Evolutionary conservation across 2,329 filamentous ascomycete species (phyloP), one percentile per base, ranked within the genome.

Genomic region (Byssothecium circinans): DNA sequence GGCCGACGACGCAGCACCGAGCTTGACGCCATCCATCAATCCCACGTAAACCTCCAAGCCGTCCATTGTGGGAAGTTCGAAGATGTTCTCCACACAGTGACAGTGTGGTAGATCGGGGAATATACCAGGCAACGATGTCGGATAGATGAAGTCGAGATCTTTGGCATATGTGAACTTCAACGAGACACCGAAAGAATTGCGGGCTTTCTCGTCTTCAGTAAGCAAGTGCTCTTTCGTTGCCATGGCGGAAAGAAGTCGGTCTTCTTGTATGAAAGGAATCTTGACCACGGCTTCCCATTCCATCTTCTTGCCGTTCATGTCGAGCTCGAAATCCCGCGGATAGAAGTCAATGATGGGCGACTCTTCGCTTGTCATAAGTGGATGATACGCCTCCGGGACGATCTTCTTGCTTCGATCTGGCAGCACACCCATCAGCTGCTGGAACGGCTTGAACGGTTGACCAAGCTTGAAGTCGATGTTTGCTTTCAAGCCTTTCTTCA

Each of bases 251-350:
- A 99, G 78, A 2, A 99, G 77, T 20, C 94, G 84, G 61, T 87
- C 84, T 70, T 99, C 92, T 49, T 99, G 90, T 54, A 99, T 99
- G 73, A 99, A 99, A 0, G 94, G 94, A 64, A 99, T 99, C 73
- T 97, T 99, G 56, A 99, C 91, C 30, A 99, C 92, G 22, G 94
- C 94, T 69, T 99, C 94, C 94, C 94, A 99, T 55, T 99, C 95
- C 88, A 96, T 95, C 76, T 96, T 99, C 78, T 99, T 99, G 50
- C 94, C 95, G 61, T 99, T 97, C 94, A 99, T 97, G 68, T 99
- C 95, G 33, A 99, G 79, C 57, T 95, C 90, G 64, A 99, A 99
- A 62, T 99, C 94, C 60, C 92, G 83, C 2, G 94, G 94, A 64
- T 99, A 99, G 69, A 99, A 99, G 68, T 99, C 94, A 64, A 96